Evolutionary conservation across 75 land plant species (phyloP), one percentile per base, ranked within the genome.

Genomic region (Cupressus sempervirens): DNA sequence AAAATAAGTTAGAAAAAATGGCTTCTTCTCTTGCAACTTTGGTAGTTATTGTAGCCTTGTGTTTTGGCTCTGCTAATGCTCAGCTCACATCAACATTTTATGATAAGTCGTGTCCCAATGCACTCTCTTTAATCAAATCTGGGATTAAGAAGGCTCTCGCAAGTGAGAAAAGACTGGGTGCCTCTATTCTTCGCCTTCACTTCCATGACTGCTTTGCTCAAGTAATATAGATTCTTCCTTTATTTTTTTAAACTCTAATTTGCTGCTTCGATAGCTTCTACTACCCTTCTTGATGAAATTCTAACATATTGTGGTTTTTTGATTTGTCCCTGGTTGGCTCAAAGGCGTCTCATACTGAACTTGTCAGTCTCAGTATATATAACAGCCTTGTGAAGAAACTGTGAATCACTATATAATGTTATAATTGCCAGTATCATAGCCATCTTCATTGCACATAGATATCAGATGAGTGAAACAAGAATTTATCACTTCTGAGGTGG

Each of bases 101-200:
- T 75, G 53, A 81, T 29, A 32, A 16, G 34, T 82, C 86, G 7
- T 85, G 86, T 46, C 86, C 86, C 0, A 81, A 13, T 23, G 83
- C 56, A 12, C 41, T 48, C 7, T 43, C 34, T n/a, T 30, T 81
- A 32, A 52, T 85, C 6, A 26, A 46, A 14, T 8, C 83, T 34
- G 84, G 16, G 29, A 45, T 85, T n/a, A 80, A 85, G 10, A 26
- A 50, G 9, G 84, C 56, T 3, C 30, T 85, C 15, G 40, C 54
- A 7, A 81, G 3, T 18, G 34, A 85, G 40, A 8, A 29, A 18
- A 30, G 86, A 14, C 81, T 40, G 84, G 86, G 62, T 30, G 86
- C 86, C 4, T 85, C 86, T 32, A 3, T 80, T 2, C 86, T 85
- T 45, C 86, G 86, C 18, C 84, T 80, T 32, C 84, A 85, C 56